phyloP scores from a whole-genome alignment of 2,329 filamentous ascomycete genomes.

The Epichloe gansuensis region DNA sequence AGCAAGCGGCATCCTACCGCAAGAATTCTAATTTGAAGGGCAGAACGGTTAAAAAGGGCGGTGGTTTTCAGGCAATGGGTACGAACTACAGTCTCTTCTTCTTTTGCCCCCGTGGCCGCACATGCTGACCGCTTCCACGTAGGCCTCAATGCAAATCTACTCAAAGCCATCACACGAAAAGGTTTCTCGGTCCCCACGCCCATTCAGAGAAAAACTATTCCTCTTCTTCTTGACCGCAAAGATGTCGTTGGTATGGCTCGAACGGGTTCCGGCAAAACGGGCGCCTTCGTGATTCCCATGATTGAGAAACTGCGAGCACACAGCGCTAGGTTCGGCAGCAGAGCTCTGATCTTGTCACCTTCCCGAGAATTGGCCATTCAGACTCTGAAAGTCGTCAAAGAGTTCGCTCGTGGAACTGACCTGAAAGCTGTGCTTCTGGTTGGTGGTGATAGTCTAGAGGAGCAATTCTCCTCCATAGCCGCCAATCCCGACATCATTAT shows the following conservation, averaged over 20 bases:
- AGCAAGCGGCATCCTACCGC: slow-evolving; percentile 77
- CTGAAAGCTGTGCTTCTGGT: slow-evolving; percentile 82
- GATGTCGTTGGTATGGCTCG: slow-evolving; percentile 99
- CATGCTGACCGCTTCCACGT: neutral
- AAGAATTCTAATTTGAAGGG: slow-evolving; percentile 75
- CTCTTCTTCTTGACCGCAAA: slow-evolving; percentile 74
- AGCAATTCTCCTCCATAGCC: slow-evolving; percentile 88
- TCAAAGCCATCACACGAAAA: slow-evolving; percentile 86
- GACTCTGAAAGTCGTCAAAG: slow-evolving; percentile 92
- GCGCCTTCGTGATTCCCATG: slow-evolving; percentile 97
- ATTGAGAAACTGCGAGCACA: slow-evolving; percentile 86
- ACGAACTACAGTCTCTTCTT: slow-evolving; percentile 11
- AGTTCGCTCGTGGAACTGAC: slow-evolving; percentile 81
- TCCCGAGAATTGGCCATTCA: slow-evolving; percentile 91
- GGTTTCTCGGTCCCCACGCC: slow-evolving; percentile 94
- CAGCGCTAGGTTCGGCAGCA: slow-evolving; percentile 72
- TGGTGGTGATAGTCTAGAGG: slow-evolving; percentile 89
- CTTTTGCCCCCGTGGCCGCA: no score
- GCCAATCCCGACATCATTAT: slow-evolving; percentile 96
- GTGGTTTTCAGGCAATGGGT: slow-evolving; percentile 94
- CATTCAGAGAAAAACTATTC: slow-evolving; percentile 94
- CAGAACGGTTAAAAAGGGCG: slow-evolving; percentile 82
- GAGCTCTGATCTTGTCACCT: slow-evolving; percentile 80
- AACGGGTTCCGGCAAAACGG: slow-evolving; percentile 97
- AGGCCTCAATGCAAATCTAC: slow-evolving; percentile 67